A percentile compares a stretch with the other conserved stretches of the same genome.
These are phyloP conservation scores for Chlorokybus atmophyticus DNA, from an alignment of 139 green algal species.

Conservation along the genomic window DNA sequence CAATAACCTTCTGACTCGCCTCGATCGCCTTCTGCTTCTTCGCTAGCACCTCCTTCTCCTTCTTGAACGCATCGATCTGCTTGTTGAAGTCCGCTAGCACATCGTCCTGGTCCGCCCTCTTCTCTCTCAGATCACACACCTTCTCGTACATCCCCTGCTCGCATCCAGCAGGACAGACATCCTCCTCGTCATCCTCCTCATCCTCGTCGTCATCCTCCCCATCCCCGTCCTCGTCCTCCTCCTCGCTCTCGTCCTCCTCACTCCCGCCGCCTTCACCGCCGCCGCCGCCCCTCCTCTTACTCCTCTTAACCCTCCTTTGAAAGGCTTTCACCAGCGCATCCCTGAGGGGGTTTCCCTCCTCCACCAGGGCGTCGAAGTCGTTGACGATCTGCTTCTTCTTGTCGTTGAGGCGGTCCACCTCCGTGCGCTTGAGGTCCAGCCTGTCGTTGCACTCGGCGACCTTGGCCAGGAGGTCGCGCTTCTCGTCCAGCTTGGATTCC, in stretches of 20 bases:
- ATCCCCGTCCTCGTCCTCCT: conserved; percentile 30
- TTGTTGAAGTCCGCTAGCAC: conserved; percentile 46
- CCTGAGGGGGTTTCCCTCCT: conserved; percentile 38
- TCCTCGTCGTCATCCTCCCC: conserved; percentile 29
- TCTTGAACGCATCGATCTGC: conserved; percentile 46
- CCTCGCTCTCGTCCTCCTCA: conserved; percentile 8
- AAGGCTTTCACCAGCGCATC: conserved; percentile 57
- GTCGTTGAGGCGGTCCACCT: conserved; percentile 9
- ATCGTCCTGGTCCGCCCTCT: conserved; percentile 60
- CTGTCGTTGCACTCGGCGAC: conserved; percentile 28
- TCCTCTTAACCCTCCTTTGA: conserved; percentile 51
- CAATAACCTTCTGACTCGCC: conserved; percentile 36
- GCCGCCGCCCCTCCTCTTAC: conserved; percentile 39
- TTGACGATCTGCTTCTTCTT: conserved; percentile 11
- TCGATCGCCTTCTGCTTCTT: conserved; percentile 64
- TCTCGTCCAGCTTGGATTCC: conserved; percentile 44
- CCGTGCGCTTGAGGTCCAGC: conserved; percentile 16
- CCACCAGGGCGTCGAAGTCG: conserved; percentile 43
- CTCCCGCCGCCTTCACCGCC: conserved; percentile 20
- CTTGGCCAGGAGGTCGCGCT: conserved; percentile 36
- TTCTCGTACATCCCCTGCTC: conserved; percentile 51
- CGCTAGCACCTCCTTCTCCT: conserved; percentile 40
- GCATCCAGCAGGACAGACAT: conserved; percentile 53
- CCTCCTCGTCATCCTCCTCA: conserved; percentile 26
- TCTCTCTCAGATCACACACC: conserved; percentile 59